A percentile compares a stretch with the other conserved stretches of the same genome.
phyloP scores from a whole-genome alignment of 345 rosid species.

The Eutrema heterophyllum region DNA sequence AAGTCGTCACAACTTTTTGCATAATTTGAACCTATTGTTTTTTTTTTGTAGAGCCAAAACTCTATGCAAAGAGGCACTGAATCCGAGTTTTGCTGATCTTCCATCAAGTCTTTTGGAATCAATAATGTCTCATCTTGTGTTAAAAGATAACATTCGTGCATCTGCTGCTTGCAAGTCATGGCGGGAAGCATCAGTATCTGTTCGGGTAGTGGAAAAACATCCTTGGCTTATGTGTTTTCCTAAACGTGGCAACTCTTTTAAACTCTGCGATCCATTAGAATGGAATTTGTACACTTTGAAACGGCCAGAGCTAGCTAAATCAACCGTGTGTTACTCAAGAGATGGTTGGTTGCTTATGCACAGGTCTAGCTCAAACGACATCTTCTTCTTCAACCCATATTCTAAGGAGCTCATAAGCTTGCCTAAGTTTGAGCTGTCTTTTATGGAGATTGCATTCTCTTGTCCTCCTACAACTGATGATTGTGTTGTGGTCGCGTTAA shows the following conservation, averaged over 20 bases:
- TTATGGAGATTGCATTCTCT: constrained; percentile 51
- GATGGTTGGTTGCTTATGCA: constrained; percentile 58
- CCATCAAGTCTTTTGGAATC: no score
- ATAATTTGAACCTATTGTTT: no score
- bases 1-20: no score
- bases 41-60: no score
- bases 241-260: not conserved
- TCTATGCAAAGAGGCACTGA: no score
- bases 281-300: not conserved
- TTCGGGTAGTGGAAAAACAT: not conserved
- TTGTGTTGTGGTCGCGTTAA: constrained; percentile 45
- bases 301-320: not conserved
- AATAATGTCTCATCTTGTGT: no score
- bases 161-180: not conserved
- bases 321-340: constrained; percentile 52
- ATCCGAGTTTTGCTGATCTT: no score
- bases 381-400: constrained; percentile 67
- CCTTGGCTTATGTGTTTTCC: not conserved
- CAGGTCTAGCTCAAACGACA: constrained; percentile 35
- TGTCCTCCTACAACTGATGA: constrained; percentile 41
- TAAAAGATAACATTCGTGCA: not conserved
- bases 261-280: not conserved
- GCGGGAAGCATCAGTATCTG: not conserved
- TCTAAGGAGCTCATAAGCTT: constrained; percentile 37
- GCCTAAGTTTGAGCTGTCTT: constrained; percentile 45